These are phyloP conservation scores for Populus deltoides DNA, from an alignment of 345 rosid genomes.

Conservation along the genomic window DNA sequence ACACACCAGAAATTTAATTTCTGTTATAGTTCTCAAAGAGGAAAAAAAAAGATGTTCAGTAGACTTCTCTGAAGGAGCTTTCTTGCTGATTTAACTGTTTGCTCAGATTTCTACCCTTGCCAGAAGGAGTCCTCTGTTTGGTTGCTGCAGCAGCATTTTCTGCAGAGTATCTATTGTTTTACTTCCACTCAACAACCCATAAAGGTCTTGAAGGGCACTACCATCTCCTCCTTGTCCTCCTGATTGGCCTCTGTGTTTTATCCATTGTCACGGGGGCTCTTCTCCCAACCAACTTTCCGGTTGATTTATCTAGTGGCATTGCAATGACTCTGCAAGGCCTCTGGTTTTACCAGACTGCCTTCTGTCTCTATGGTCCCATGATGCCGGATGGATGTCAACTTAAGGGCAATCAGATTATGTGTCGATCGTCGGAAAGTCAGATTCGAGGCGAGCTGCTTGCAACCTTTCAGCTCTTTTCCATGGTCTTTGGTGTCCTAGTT, in stretches of 20 bases:
- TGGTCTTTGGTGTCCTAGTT: slow-evolving; percentile 60
- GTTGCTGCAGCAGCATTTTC: slow-evolving; percentile 76
- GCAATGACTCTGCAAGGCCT: slow-evolving; percentile 91
- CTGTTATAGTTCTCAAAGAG: not conserved
- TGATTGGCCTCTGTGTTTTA: slow-evolving; percentile 66
- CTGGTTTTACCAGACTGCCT: slow-evolving; percentile 98
- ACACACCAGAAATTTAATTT: not conserved
- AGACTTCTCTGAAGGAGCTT: not conserved
- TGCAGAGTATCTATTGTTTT: slow-evolving; percentile 77
- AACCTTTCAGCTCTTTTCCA: slow-evolving; percentile 69
- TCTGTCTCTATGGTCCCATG: slow-evolving; percentile 90
- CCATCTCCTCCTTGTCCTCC: slow-evolving; percentile 83
- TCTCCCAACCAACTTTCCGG: slow-evolving; percentile 72
- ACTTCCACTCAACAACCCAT: slow-evolving; percentile 93
- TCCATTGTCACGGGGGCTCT: slow-evolving; percentile 67
- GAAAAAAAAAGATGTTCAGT: no score
- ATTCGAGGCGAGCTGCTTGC: slow-evolving; percentile 84
- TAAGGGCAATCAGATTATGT: slow-evolving; percentile 41
- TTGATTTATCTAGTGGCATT: slow-evolving; percentile 67
- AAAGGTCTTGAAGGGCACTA: slow-evolving; percentile 95
- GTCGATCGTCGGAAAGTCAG: slow-evolving; percentile 49
- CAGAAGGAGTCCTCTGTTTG: slow-evolving; percentile 73
- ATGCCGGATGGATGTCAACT: slow-evolving; percentile 79
- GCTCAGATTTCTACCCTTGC: slow-evolving; percentile 61
- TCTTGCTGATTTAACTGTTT: not conserved